A percentile compares a stretch with the other conserved stretches of the same genome.
These are phyloP conservation scores for Sporothrix variecibatus DNA, from an alignment of 2,329 filamentous ascomycete genomes.

Conservation along the genomic window DNA sequence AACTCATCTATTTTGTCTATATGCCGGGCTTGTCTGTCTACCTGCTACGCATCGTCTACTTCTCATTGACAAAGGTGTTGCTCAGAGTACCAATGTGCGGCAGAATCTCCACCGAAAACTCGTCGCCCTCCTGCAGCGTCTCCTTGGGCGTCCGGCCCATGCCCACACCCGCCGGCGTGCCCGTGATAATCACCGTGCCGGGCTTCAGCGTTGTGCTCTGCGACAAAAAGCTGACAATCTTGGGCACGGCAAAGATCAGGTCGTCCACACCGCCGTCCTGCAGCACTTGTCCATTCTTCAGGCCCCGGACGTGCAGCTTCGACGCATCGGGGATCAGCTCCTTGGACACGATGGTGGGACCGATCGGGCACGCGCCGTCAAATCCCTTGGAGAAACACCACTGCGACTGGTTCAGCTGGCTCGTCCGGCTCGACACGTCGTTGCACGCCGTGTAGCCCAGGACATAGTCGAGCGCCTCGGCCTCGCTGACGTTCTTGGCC, in stretches of 20 bases:
- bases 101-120: slow-evolving; percentile 48
- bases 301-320: slow-evolving; percentile 44
- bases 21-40: too few relatives aligned
- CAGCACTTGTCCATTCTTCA: slow-evolving; percentile 45
- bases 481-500: slow-evolving; percentile 57
- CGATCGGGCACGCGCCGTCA: slow-evolving; percentile 57
- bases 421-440: slow-evolving; percentile 56
- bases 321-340: slow-evolving; percentile 45
- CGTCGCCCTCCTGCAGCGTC: slow-evolving; percentile 43
- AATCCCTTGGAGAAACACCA: slow-evolving; percentile 63
- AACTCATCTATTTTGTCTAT: background rate
- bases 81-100: slow-evolving; percentile 47
- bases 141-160: slow-evolving; percentile 43
- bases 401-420: slow-evolving; percentile 56
- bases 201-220: slow-evolving; percentile 46
- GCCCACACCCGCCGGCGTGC: slow-evolving; percentile 47
- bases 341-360: slow-evolving; percentile 52
- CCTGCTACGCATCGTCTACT: background rate
- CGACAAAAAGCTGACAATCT: slow-evolving; percentile 46
- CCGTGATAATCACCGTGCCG: slow-evolving; percentile 47
- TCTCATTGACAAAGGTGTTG: slow-evolving; percentile 43
- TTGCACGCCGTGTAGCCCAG: slow-evolving; percentile 53
- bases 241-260: slow-evolving; percentile 55
- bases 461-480: slow-evolving; percentile 59
- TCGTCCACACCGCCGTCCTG: slow-evolving; percentile 38